Evolutionary conservation across 805 yeast species (phyloP), one percentile per base, ranked within the genome.

Genomic region (Pichia scutulata): DNA sequence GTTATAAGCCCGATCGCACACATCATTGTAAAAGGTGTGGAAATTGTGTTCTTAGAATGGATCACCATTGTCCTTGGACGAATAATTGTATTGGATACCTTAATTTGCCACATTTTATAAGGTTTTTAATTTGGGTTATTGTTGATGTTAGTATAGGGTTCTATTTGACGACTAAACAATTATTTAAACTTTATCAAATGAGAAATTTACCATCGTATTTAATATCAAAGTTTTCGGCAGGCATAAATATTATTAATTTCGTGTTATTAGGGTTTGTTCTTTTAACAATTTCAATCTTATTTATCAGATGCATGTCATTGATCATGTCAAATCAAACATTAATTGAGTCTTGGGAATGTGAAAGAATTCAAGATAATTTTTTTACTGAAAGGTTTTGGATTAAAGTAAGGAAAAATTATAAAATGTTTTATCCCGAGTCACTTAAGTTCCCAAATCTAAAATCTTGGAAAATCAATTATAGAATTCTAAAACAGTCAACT

Each of bases 21-120:
- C 97, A 89, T 62, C 97, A 89, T 68, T 89, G 97, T 64, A 84
- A 84, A 58, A 75, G 79, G 1, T 88, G 95, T 61, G 72, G 77
- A n/a, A 58, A 54, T 40, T 89, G 97, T 65, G 83, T 89, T n/a
- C 64, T 89, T 51, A 77, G 79, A 61, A 90, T 89, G 97, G 97
- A 89, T 64, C 97, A 89, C 63, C 97, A 89, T 68, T 83, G 84
- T 63, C 96, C 97, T 0, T 90, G 97, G 97, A 88, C 96, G 0
- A 77, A 80, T 65, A 90, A 87, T 62, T 90, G 97, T 62, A 92
- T 90, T 21, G 97, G 97, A 0, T 81, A 80, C 61, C 64, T 66
- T 0, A 90, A 90, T 61, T 72, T 80, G 64, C 88, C 95, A 0
- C 90, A 87, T 63, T 90, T 90, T 62, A 59, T 86, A 54, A 70